Evolutionary conservation across 192 early-diverging fungal genomes (phyloP).

Genomic region (Endogone sp.): DNA sequence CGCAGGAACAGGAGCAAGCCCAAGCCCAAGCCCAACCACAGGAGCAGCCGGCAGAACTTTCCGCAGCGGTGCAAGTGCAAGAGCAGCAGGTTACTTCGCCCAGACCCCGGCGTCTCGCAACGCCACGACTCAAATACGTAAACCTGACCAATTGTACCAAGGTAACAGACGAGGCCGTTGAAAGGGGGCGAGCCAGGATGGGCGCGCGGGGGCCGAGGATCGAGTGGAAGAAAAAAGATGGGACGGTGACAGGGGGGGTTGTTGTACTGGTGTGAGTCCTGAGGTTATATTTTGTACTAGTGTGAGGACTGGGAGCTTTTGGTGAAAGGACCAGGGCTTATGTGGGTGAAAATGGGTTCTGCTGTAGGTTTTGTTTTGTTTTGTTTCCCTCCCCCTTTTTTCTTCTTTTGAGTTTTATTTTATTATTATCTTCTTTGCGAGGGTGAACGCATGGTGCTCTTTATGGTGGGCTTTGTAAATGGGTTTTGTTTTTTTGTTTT

Average conservation of each 20-base stretch:
- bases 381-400: too few species aligned
- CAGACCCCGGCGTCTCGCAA: neutral
- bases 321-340: neutral
- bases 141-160: neutral
- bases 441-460: too few species aligned
- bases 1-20: neutral
- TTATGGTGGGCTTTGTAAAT: neutral
- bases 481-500: neutral
- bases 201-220: neutral
- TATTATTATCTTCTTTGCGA: neutral
- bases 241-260: neutral
- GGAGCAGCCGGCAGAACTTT: neutral
- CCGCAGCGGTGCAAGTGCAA: neutral
- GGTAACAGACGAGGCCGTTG: neutral
- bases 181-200: neutral
- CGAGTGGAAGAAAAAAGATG: neutral
- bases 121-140: neutral
- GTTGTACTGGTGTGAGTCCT: neutral
- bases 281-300: too few species aligned
- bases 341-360: neutral
- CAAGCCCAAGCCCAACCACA: neutral
- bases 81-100: neutral
- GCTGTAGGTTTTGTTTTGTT: too few species aligned
- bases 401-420: neutral
- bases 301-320: too few species aligned